These are phyloP conservation scores for Physcomitrium patens DNA, from an alignment of 225 moss, liverwort and hornwort genomes.

Conservation along the genomic window DNA sequence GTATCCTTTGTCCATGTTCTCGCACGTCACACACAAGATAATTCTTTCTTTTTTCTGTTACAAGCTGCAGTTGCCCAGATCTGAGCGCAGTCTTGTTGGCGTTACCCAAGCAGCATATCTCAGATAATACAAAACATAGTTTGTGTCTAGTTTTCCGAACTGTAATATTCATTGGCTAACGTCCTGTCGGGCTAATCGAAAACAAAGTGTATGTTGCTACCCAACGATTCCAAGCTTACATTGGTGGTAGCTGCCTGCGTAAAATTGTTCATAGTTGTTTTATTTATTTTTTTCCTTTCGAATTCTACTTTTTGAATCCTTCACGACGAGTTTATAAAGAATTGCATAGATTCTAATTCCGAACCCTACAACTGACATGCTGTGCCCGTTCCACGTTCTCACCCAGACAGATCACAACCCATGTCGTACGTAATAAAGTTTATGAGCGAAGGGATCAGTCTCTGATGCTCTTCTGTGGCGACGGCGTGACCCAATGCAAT, in stretches of 20 bases:
- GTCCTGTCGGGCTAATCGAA: constrained; percentile 38
- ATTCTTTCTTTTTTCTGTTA: constrained; percentile 53
- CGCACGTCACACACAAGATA: constrained; percentile 69
- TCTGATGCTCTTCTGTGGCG: constrained; percentile 75
- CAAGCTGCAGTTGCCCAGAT: constrained; percentile 64
- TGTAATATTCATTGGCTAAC: constrained; percentile 42
- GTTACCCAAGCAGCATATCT: constrained; percentile 80
- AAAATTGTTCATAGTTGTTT: background rate
- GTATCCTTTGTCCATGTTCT: constrained; percentile 73
- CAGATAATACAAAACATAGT: constrained; percentile 75
- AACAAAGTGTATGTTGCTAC: constrained; percentile 48
- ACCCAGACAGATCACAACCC: too few species aligned
- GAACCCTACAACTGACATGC: too few species aligned
- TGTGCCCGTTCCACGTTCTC: too few species aligned
- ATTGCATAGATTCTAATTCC: background rate
- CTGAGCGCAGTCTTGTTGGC: constrained; percentile 81
- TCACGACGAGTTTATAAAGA: too few species aligned
- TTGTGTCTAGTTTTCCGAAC: constrained; percentile 32
- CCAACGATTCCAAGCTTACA: constrained; percentile 47
- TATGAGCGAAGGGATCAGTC: constrained; percentile 38
- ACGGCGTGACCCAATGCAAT: constrained; percentile 72
- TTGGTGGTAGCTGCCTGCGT: constrained; percentile 47
- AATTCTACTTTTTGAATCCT: too few species aligned
- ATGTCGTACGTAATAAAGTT: too few species aligned
- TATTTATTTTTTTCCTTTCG: constrained; percentile 23